Percentiles rank a stretch among this genome's conserved stretches.
These are phyloP conservation scores for Trebouxia gelatinosa DNA, from an alignment of 163 green algal species.

Conservation along the genomic window DNA sequence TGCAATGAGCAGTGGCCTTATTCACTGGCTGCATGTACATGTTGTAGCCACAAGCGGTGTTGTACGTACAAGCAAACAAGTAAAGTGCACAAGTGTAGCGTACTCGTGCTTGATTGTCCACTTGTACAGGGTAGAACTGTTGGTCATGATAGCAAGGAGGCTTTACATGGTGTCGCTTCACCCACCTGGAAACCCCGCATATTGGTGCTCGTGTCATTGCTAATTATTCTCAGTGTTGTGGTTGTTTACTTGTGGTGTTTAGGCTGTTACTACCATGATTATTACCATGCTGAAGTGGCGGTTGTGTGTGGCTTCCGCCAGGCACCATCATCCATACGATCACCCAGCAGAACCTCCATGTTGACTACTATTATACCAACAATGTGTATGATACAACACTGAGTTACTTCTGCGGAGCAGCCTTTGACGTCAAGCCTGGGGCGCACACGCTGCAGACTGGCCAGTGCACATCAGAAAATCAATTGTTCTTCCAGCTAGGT, in stretches of 20 bases:
- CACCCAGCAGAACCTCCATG: slow-evolving; percentile 17
- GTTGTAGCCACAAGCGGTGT: slow-evolving; percentile 4
- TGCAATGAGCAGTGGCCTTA: slow-evolving; percentile 1
- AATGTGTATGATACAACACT: slow-evolving; percentile 20
- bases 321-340: slow-evolving; percentile 23
- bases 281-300: too few species aligned
- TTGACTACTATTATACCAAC: slow-evolving; percentile 16
- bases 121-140: slow-evolving; percentile 17
- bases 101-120: slow-evolving; percentile 20
- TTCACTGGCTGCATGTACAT: slow-evolving; percentile 13
- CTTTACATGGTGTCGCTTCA: slow-evolving; percentile 17
- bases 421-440: slow-evolving; percentile 18
- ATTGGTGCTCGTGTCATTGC: not conserved
- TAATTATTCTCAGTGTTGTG: slow-evolving; percentile 3
- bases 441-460: slow-evolving; percentile 4
- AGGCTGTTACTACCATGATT: slow-evolving; percentile 3
- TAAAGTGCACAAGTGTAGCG: slow-evolving; percentile 23
- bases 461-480: slow-evolving; percentile 20
- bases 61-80: slow-evolving; percentile 15
- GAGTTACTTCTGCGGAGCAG: slow-evolving; percentile 13
- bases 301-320: slow-evolving; percentile 2
- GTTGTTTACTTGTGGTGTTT: slow-evolving; percentile 13
- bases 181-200: slow-evolving; percentile 7
- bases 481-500: slow-evolving; percentile 20
- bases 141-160: slow-evolving; percentile 24